Percentiles rank a stretch among this genome's conserved stretches.
Evolutionary conservation across 1,284 basidiomycete species (phyloP).

Genomic region (Clitocybe nebularis): DNA sequence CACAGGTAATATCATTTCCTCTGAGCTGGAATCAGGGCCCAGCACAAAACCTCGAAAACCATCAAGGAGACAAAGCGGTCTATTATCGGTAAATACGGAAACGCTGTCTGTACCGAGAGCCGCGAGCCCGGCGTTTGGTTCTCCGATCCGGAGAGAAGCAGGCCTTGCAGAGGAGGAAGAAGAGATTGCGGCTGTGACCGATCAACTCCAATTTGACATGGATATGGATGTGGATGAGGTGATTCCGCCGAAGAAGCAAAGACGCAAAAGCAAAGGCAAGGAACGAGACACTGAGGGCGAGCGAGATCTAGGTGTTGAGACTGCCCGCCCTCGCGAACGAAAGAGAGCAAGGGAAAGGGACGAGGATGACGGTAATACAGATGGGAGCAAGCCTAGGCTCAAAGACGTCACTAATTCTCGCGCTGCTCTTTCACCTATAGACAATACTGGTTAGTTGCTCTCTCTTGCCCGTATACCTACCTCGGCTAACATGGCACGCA

Average conservation of each 20-base stretch:
- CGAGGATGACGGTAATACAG: conserved; percentile 31
- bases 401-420: conserved; percentile 66
- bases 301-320: conserved; percentile 23
- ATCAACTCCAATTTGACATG: conserved; percentile 14
- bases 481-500: conserved; percentile 13
- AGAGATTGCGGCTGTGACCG: conserved; percentile 33
- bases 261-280: conserved; percentile 34
- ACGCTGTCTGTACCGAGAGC: conserved; percentile 43
- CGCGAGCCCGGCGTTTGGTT: conserved; percentile 65
- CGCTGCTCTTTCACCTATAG: conserved; percentile 35
- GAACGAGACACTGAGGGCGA: conserved; percentile 27
- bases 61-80: conserved; percentile 62
- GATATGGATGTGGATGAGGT: conserved; percentile 23
- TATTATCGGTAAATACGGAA: conserved; percentile 43
- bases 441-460: conserved; percentile 31
- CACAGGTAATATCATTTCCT: conserved; percentile 1
- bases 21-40: conserved; percentile 6
- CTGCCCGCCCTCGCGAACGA: conserved; percentile 25
- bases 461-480: conserved; percentile 5
- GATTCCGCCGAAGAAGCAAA: conserved; percentile 31
- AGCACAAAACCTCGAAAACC: conserved; percentile 43
- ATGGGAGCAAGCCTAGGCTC: conserved; percentile 44
- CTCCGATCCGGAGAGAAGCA: conserved; percentile 50
- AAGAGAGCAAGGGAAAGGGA: conserved; percentile 23
- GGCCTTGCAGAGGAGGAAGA: conserved; percentile 58